Conservation (phyloP, 202 grass and related monocot genomes). For the Digitaria exilis region DNA sequence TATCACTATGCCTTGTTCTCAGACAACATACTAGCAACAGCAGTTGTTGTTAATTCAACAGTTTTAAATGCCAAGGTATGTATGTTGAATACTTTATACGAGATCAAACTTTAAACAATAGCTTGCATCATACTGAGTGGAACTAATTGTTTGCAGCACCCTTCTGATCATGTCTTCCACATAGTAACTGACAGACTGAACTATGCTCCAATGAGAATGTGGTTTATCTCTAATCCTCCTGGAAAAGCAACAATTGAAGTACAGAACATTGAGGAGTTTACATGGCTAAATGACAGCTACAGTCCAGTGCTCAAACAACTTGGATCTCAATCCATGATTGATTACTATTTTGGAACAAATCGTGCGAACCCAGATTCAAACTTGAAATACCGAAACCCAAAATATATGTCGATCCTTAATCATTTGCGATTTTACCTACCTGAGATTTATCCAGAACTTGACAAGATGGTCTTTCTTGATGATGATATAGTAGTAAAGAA, state of each 20-base stretch:
- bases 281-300: constrained; percentile 83
- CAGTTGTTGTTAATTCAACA: constrained; percentile 84
- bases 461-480: constrained; percentile 88
- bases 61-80: constrained; percentile 81
- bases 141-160: constrained; percentile 62
- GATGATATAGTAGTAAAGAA: constrained; percentile 86
- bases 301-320: constrained; percentile 79
- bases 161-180: constrained; percentile 82
- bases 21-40: constrained; percentile 81
- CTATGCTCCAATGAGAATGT: constrained; percentile 91
- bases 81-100: constrained; percentile 25
- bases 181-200: constrained; percentile 85
- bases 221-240: constrained; percentile 87
- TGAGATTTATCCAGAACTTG: constrained; percentile 83
- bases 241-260: constrained; percentile 75
- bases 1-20: constrained; percentile 89
- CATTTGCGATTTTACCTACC: constrained; percentile 85
- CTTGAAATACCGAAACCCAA: constrained; percentile 87
- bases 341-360: constrained; percentile 77
- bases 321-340: constrained; percentile 71
- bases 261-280: constrained; percentile 77
- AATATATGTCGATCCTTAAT: constrained; percentile 88
- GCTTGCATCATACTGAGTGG: constrained; percentile 22
- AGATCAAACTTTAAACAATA: constrained; percentile 23
- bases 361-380: constrained; percentile 60